A percentile compares a stretch with the other conserved stretches of the same genome.
Conservation (phyloP, 1,139 yeast genomes). For the Magnusiomyces ingens region DNA sequence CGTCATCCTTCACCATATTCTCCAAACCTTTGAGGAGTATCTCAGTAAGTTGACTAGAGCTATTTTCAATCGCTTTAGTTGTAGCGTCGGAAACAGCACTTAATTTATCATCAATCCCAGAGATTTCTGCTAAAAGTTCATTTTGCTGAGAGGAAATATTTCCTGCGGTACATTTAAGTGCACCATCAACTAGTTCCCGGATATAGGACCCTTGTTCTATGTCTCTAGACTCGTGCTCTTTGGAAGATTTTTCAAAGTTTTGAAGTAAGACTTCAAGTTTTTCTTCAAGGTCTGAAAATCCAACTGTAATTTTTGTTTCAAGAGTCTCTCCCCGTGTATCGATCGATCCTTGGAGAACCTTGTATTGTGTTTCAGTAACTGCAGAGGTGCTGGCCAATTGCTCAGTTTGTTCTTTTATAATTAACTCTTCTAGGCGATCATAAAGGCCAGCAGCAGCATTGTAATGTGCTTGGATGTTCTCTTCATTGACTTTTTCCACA, state of each 20-base stretch:
- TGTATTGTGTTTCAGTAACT: neutral
- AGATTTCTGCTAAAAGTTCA: too few relatives aligned
- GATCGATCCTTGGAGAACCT: neutral
- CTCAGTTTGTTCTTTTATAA: neutral
- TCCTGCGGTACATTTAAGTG: too few relatives aligned
- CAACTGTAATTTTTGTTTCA: neutral
- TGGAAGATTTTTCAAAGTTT: neutral
- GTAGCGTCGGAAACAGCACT: too few relatives aligned
- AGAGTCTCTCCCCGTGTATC: neutral
- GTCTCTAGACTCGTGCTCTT: too few relatives aligned
- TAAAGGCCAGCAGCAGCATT: neutral
- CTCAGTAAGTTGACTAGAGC: too few relatives aligned
- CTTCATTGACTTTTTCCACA: neutral
- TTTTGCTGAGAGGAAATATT: too few relatives aligned
- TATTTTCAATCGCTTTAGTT: too few relatives aligned
- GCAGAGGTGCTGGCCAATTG: neutral
- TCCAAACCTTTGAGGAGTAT: too few relatives aligned
- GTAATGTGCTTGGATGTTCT: neutral
- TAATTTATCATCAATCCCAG: too few relatives aligned
- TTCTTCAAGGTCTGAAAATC: neutral
- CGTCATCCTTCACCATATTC: too few relatives aligned
- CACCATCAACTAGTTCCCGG: too few relatives aligned
- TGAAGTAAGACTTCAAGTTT: neutral
- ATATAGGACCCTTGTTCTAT: too few relatives aligned
- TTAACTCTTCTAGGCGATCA: neutral